Base-by-base conservation (phyloP, 106 monocot species). In the Platanthera zijinensis region DNA sequence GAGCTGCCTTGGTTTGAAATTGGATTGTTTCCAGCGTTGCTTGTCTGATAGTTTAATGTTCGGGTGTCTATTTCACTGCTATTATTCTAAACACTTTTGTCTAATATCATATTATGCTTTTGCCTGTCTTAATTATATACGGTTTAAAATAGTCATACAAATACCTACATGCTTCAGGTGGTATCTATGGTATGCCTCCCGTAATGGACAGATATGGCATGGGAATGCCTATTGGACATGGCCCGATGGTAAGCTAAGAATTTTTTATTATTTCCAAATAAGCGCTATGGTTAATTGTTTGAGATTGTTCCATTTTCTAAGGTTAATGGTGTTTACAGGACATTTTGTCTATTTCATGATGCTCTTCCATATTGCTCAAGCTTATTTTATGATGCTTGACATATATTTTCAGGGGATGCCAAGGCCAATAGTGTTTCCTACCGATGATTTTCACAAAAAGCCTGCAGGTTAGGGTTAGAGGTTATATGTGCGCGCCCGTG, bases 161-260 rank as follows among this genome's bases (percentile, higher is more conserved):
- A 25, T 66, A 10, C 28, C 17, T 32, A 4, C 32, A 66, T 76
- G 22, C 19, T 70, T 79, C 76, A 95, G 95, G 95, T 79, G 95
- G 95, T 45, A 90, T 95, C 88, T 95, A 95, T 85, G 92, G 92
- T 18, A 84, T 92, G 88, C 84, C 95, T 73, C 90, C 90, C 13
- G 45, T 90, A 32, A 73, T 90, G 74, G 89, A 95, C 39, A 84
- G 92, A 80, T 95, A 95, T 82, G 83, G 90, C 52, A 71, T 88
- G 78, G 86, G 84, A 73, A 70, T 90, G 77, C 90, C 83, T 53
- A 87, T 90, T 85, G 87, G 84, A 10, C 88, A 81, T 74, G 82
- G 86, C 72, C n/a, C 84, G 18, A 86, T 90, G 92, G 95, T 95
- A 90, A 71, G 39, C 51, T 64, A 28, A 32, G 2, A 4, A n/a